Evolutionary conservation across 2,329 filamentous ascomycete genomes (phyloP).

Genomic region (Seiridium cupressi): DNA sequence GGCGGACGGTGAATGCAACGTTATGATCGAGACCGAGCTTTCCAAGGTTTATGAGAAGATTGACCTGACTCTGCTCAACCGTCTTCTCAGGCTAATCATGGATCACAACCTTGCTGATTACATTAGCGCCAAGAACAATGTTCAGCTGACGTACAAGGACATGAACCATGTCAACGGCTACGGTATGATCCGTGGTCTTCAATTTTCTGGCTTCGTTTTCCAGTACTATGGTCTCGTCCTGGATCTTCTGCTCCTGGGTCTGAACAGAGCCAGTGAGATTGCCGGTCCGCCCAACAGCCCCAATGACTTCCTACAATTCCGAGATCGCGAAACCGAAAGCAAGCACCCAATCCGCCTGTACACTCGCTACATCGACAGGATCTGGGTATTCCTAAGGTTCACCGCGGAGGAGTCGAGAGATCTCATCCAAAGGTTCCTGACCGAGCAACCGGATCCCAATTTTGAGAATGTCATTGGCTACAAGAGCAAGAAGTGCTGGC

Average conservation of each 20-base stretch:
- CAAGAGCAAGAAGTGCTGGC: slow-evolving; percentile 99
- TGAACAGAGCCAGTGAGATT: slow-evolving; percentile 97
- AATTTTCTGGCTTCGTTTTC: slow-evolving; percentile 98
- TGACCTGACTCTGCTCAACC: slow-evolving; percentile 91
- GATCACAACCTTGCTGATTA: slow-evolving; percentile 99
- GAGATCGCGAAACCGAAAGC: slow-evolving; percentile 86
- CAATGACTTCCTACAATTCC: slow-evolving; percentile 97
- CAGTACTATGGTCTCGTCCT: slow-evolving; percentile 97
- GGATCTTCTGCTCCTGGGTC: slow-evolving; percentile 84
- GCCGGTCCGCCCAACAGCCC: slow-evolving; percentile 90
- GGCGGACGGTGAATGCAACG: slow-evolving; percentile 92
- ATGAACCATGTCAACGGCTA: slow-evolving; percentile 99
- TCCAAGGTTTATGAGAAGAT: slow-evolving; percentile 99
- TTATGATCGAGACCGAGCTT: slow-evolving; percentile 96
- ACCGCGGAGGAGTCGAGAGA: slow-evolving; percentile 91
- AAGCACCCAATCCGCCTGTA: slow-evolving; percentile 97
- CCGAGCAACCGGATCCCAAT: slow-evolving; percentile 96
- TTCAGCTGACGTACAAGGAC: slow-evolving; percentile 98
- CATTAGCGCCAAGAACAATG: slow-evolving; percentile 99
- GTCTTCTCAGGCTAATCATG: slow-evolving; percentile 92
- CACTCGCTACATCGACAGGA: slow-evolving; percentile 95
- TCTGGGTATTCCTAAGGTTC: slow-evolving; percentile 97
- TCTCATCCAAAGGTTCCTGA: slow-evolving; percentile 94
- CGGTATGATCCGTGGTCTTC: slow-evolving; percentile 94
- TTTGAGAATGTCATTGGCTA: slow-evolving; percentile 99